Base-by-base conservation (phyloP, 441 rosid genomes). In the Euphorbia celastroides region DNA sequence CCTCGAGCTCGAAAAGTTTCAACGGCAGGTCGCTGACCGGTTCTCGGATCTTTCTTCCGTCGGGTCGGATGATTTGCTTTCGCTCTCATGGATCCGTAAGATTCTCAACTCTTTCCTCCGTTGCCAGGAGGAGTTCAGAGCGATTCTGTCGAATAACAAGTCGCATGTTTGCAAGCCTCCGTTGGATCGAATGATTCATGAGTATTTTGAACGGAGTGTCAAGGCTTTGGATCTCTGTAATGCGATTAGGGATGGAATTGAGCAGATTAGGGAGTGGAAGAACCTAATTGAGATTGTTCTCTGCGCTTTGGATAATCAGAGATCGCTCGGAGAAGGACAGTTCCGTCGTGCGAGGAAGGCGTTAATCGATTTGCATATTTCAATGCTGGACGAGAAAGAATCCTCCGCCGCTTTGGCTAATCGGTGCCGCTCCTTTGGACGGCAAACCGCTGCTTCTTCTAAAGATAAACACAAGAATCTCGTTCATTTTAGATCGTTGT, bases 211-310 rank as follows among this genome's bases (percentile, higher is more conserved):
- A 14, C 80, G 96, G 70, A 84, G 83, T 59, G 91, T 93, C 5
- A 93, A 90, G 72, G 96, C 97, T 16, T 86, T 93, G 34, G 98
- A 93, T 48, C 93, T 93, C 7, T 93, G 98, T 42, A 93, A 93
- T 79, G 98, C 97, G 44, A 78, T 90, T 27, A 84, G 98, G 28
- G 97, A 93, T 20, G 98, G 97, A 58, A 82, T 88, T 51, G 90
- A 88, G 34, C 96, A 82, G 86, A 86, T 93, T 85, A 83, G 92
- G 63, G 94, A 88, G 68, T 90, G 97, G 97, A 82, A 79, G 79
- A 93, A 87, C 70, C 82, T 93, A 3, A 72, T 87, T 50, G 98
- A 93, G 65, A 93, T 93, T 56, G 93, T 93, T 19, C 73, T 83
- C 9, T 75, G 82, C 12, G 93, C 98, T 48, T 75, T 93, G 63